Conservation (phyloP, 2,329 filamentous ascomycete species). For the Cladosporium phlei region DNA sequence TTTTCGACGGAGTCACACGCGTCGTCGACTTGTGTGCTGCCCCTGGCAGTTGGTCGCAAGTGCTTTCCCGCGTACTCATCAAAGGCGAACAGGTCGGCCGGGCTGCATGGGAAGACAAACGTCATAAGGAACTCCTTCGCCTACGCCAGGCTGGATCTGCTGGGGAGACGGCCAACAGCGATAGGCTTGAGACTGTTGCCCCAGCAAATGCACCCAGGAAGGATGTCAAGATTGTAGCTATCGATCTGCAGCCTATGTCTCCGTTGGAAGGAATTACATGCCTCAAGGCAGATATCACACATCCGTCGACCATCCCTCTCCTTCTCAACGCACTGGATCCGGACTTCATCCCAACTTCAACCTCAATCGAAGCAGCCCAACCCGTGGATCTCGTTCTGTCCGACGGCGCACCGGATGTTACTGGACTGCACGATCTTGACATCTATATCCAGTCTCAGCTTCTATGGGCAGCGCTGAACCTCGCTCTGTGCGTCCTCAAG, state of each 20-base stretch:
- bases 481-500: constrained; percentile 85
- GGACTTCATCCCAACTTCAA: constrained; percentile 40
- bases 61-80: constrained; percentile 87
- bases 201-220: constrained; percentile 18
- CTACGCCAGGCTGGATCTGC: constrained; percentile 14
- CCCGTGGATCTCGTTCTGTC: constrained; percentile 91
- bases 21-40: constrained; percentile 96
- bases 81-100: constrained; percentile 88
- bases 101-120: constrained; percentile 79
- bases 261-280: constrained; percentile 89
- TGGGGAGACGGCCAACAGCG: neutral
- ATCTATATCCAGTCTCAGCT: constrained; percentile 97
- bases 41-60: constrained; percentile 95
- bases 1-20: constrained; percentile 83
- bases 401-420: constrained; percentile 94
- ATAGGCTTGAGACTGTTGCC: neutral
- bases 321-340: constrained; percentile 80
- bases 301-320: constrained; percentile 88
- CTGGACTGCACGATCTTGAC: constrained; percentile 91
- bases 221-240: constrained; percentile 86
- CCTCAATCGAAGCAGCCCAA: constrained; percentile 52
- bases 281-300: constrained; percentile 91
- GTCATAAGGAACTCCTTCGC: constrained; percentile 47
- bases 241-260: constrained; percentile 94
- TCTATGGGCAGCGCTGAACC: constrained; percentile 87